These are phyloP conservation scores for Peronosclerospora sorghi DNA, from an alignment of 352 stramenopile species.

Conservation along the genomic window DNA sequence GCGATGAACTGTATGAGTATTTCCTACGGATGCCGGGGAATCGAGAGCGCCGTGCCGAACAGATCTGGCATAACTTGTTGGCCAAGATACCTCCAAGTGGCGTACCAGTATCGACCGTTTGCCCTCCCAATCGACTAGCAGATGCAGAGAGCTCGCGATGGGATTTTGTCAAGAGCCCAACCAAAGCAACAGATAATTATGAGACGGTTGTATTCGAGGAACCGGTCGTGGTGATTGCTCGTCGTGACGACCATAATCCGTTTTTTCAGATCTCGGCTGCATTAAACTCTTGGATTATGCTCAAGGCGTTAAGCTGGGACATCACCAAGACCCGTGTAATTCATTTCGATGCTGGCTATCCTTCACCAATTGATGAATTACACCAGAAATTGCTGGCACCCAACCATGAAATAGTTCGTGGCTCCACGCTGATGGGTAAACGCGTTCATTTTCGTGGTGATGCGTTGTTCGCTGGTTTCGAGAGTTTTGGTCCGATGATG, in stretches of 20 bases:
- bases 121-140: background rate
- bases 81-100: background rate
- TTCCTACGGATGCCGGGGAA: slow-evolving; percentile 5
- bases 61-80: slow-evolving; percentile 15
- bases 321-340: slow-evolving; percentile 26
- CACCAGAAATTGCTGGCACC: slow-evolving; percentile 30
- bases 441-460: slow-evolving; percentile 30
- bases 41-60: slow-evolving; percentile 16
- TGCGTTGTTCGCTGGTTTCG: slow-evolving; percentile 41
- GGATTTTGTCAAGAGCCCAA: slow-evolving; percentile 25
- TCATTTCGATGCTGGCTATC: slow-evolving; percentile 32
- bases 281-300: slow-evolving; percentile 32
- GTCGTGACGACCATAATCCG: slow-evolving; percentile 41
- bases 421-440: slow-evolving; percentile 19
- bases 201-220: slow-evolving; percentile 20
- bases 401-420: slow-evolving; percentile 17
- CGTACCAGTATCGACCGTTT: slow-evolving; percentile 9
- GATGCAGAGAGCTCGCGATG: slow-evolving; percentile 8
- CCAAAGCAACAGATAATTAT: slow-evolving; percentile 5
- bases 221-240: slow-evolving; percentile 25
- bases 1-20: slow-evolving; percentile 20
- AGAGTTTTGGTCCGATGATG: slow-evolving; percentile 49
- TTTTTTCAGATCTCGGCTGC: slow-evolving; percentile 40
- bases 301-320: slow-evolving; percentile 25
- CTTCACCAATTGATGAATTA: slow-evolving; percentile 30